A percentile compares a stretch with the other conserved stretches of the same genome.
Conservation (phyloP, 352 stramenopile genomes). For the Plasmopara halstedii region DNA sequence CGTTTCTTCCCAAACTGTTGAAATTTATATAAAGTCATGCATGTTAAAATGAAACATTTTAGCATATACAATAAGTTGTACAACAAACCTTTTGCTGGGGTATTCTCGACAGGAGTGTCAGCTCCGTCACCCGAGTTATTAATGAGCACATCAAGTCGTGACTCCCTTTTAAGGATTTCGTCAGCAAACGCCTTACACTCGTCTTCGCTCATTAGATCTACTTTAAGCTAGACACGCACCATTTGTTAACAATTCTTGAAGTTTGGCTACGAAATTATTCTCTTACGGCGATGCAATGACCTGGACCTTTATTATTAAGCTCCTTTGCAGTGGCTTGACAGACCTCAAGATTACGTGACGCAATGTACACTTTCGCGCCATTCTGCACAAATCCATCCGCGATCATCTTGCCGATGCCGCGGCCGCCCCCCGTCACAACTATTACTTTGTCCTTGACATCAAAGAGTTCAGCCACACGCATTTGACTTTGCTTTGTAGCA, state of each 20-base stretch:
- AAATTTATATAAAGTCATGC: no score
- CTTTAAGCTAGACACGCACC: constrained; percentile 16
- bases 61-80: no score
- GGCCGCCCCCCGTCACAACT: constrained; percentile 89
- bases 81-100: constrained; percentile 27
- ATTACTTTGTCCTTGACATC: constrained; percentile 70
- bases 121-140: constrained; percentile 84
- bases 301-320: constrained; percentile 48
- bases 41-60: no score
- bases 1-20: constrained; percentile 86
- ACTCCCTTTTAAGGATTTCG: constrained; percentile 67
- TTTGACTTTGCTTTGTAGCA: no score
- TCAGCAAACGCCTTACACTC: constrained; percentile 35
- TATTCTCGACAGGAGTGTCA: constrained; percentile 20
- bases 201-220: constrained; percentile 19
- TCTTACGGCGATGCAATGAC: constrained; percentile 51
- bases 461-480: constrained; percentile 10
- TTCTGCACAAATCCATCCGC: constrained; percentile 89
- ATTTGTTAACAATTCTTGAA: no score
- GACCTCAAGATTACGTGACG: constrained; percentile 75
- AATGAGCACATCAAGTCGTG: constrained; percentile 85
- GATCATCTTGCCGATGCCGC: constrained; percentile 95
- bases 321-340: constrained; percentile 69
- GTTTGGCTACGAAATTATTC: no score
- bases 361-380: constrained; percentile 91